phyloP scores from a whole-genome alignment of 2,329 filamentous ascomycete genomes.

The Penicillium sp. region DNA sequence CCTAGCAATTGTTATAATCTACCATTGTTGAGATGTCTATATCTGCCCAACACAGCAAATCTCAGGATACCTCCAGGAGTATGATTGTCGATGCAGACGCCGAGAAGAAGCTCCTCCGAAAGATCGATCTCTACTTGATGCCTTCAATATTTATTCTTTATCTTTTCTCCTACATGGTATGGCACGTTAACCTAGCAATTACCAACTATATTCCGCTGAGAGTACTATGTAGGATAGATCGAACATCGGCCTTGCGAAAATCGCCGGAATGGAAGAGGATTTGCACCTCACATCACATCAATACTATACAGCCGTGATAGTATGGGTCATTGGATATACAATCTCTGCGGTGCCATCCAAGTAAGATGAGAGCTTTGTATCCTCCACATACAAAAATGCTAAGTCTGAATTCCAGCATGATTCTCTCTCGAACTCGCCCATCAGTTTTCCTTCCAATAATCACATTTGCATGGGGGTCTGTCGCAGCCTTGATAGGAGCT shows the following conservation, averaged over 20 bases:
- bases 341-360: constrained; percentile 3
- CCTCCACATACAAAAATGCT: background rate
- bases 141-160: constrained; percentile 6
- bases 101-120: constrained; percentile 3
- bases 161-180: constrained; percentile 6
- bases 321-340: constrained; percentile 7
- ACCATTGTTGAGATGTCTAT: background rate
- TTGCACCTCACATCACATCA: background rate
- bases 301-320: constrained; percentile 6
- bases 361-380: background rate
- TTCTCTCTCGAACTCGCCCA: background rate
- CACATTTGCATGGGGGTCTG: constrained; percentile 1
- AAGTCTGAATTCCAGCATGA: background rate
- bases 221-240: constrained; percentile 1
- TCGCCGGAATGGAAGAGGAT: constrained; percentile 6
- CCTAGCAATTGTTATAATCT: background rate
- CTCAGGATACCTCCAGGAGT: background rate
- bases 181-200: background rate
- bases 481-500: constrained; percentile 2
- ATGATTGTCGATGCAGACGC: background rate
- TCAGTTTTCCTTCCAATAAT: constrained; percentile 7
- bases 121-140: constrained; percentile 6
- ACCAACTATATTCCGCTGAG: background rate
- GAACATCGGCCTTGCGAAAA: constrained; percentile 7
- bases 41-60: background rate